Conservation (phyloP, 805 yeast species). For the Wickerhamomyces sydowiorum region DNA sequence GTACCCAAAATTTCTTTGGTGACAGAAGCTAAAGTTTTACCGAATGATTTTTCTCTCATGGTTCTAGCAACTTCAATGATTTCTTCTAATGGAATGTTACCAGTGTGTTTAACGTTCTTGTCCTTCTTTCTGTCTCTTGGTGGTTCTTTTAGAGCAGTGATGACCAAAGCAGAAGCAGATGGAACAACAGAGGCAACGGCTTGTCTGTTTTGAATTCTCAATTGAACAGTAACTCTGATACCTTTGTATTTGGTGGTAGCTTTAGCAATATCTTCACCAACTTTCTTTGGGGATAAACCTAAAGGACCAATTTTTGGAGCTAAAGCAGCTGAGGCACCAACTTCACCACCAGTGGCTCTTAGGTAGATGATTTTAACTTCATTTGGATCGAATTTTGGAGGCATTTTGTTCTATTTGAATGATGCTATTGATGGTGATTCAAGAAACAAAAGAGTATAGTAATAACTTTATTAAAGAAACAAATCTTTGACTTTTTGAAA, state of each 20-base stretch:
- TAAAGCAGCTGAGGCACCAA: constrained; percentile 98
- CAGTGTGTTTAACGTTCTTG: constrained; percentile 98
- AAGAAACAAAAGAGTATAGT: background rate
- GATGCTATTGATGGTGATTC: background rate
- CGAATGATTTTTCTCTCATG: constrained; percentile 96
- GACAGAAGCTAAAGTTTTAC: constrained; percentile 95
- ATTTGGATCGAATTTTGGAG: constrained; percentile 98
- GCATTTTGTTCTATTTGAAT: constrained; percentile 46
- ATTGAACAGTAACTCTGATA: constrained; percentile 97
- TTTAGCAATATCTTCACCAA: constrained; percentile 99
- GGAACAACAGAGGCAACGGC: constrained; percentile 98
- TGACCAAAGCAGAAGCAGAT: constrained; percentile 97
- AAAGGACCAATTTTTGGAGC: constrained; percentile 99
- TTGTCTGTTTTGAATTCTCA: constrained; percentile 99
- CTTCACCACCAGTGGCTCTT: constrained; percentile 99
- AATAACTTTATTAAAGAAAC: background rate
- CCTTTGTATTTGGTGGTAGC: constrained; percentile 99
- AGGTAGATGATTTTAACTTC: constrained; percentile 98
- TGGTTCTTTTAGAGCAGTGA: constrained; percentile 98
- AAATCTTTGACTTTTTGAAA: background rate
- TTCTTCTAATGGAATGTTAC: constrained; percentile 97
- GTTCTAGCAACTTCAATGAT: constrained; percentile 95
- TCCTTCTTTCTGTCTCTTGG: constrained; percentile 99
- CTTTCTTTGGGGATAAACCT: constrained; percentile 99
- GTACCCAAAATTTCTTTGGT: constrained; percentile 99